A percentile compares a stretch with the other conserved stretches of the same genome.
phyloP scores from a whole-genome alignment of 805 yeast genomes.

The Osmozyma mogii region DNA sequence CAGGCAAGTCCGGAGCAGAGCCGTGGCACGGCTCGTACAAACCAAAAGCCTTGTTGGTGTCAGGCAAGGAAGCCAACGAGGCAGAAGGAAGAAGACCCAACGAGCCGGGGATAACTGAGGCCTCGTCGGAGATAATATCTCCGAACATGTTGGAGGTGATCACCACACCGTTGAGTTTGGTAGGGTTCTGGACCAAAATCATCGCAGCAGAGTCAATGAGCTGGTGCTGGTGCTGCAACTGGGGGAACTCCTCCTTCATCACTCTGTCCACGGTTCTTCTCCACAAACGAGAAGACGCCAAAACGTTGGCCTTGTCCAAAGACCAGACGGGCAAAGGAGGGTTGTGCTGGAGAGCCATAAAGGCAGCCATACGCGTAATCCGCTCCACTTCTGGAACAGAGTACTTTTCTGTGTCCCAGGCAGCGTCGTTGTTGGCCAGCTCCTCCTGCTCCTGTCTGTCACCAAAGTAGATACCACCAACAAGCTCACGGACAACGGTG shows the following conservation, averaged over 20 bases:
- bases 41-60: constrained; percentile 89
- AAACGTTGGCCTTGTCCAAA: constrained; percentile 93
- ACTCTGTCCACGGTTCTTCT: constrained; percentile 85
- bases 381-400: constrained; percentile 88
- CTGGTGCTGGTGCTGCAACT: constrained; percentile 81
- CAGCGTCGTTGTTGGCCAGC: constrained; percentile 51
- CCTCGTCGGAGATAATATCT: constrained; percentile 96
- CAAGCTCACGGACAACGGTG: constrained; percentile 90
- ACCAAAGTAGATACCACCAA: constrained; percentile 98
- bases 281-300: constrained; percentile 96
- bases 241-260: constrained; percentile 84
- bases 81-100: constrained; percentile 94
- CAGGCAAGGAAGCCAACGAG: constrained; percentile 94
- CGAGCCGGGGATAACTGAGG: constrained; percentile 96
- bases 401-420: constrained; percentile 91
- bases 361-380: constrained; percentile 97
- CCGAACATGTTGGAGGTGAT: constrained; percentile 97
- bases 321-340: constrained; percentile 97
- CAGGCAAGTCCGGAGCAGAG: constrained; percentile 89
- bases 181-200: constrained; percentile 90
- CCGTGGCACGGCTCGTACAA: constrained; percentile 98
- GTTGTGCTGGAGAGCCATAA: constrained; percentile 82
- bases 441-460: constrained; percentile 90
- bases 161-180: constrained; percentile 84
- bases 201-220: constrained; percentile 98